These are phyloP conservation scores for Ganoderma sinense DNA, from an alignment of 1,284 basidiomycete species.

Conservation along the genomic window DNA sequence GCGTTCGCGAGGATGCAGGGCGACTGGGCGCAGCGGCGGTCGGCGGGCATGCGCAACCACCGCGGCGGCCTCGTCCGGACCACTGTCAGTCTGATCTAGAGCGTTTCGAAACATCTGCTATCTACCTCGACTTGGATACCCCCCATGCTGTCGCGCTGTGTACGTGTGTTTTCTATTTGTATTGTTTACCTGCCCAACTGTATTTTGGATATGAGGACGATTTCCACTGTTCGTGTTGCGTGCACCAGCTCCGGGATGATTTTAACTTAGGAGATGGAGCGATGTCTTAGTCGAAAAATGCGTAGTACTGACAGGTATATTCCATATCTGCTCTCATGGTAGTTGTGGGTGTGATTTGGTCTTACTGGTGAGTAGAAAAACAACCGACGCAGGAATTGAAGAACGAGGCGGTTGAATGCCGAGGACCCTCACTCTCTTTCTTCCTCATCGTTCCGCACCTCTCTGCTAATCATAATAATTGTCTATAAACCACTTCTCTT, in stretches of 20 bases:
- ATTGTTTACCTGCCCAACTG: neutral
- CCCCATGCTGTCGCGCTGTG: neutral
- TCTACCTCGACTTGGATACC: neutral
- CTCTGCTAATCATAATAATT: too few relatives aligned
- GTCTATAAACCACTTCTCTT: too few relatives aligned
- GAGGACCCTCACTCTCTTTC: too few relatives aligned
- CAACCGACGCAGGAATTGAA: too few relatives aligned
- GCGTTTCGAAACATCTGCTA: neutral
- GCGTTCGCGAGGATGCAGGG: conserved; percentile 90
- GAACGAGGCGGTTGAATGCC: too few relatives aligned
- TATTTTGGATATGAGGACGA: neutral
- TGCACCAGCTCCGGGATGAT: neutral
- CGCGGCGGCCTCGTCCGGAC: conserved; percentile 84
- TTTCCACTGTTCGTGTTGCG: neutral
- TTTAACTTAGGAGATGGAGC: too few relatives aligned
- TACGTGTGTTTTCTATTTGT: neutral
- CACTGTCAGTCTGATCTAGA: conserved; percentile 79
- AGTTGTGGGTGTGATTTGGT: too few relatives aligned
- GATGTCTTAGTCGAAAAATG: too few relatives aligned
- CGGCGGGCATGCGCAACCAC: conserved; percentile 89
- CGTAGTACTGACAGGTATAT: too few relatives aligned
- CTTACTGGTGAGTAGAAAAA: too few relatives aligned
- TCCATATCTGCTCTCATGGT: too few relatives aligned
- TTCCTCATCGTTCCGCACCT: too few relatives aligned
- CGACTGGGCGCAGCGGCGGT: conserved; percentile 80